A percentile compares a stretch with the other conserved stretches of the same genome.
These are phyloP conservation scores for Hydnum rufescens DNA, from an alignment of 768 basidiomycete species.

Conservation along the genomic window DNA sequence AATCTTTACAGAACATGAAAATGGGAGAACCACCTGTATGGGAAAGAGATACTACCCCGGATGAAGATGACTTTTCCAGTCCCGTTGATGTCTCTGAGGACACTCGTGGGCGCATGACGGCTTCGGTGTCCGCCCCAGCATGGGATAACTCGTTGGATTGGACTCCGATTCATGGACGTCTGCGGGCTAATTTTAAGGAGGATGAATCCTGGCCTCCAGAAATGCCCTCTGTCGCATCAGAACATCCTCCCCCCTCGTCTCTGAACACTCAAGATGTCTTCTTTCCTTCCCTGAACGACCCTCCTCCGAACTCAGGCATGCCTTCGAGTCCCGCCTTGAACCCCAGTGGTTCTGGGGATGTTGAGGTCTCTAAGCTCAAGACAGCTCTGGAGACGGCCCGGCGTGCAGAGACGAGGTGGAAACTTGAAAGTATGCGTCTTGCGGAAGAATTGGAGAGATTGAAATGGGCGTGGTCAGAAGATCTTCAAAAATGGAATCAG, in stretches of 20 bases:
- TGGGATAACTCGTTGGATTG: not conserved
- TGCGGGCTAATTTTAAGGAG: too few species aligned
- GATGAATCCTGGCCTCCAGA: not conserved
- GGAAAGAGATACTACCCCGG: too few species aligned
- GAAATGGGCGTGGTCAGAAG: not conserved
- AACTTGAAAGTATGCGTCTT: not conserved
- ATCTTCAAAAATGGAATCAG: not conserved
- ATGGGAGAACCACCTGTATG: too few species aligned
- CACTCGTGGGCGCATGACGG: too few species aligned
- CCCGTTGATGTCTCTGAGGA: too few species aligned
- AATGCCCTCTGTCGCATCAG: not conserved
- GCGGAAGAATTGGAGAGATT: not conserved
- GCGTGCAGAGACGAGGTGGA: not conserved
- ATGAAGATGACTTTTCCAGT: too few species aligned
- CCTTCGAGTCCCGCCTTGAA: not conserved
- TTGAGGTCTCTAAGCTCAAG: not conserved
- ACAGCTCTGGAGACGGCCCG: not conserved
- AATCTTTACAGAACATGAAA: too few species aligned
- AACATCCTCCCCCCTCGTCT: not conserved
- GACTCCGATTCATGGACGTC: too few species aligned
- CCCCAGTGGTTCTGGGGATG: not conserved
- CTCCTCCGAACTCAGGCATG: not conserved
- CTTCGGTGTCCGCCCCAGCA: not conserved
- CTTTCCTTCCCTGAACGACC: not conserved
- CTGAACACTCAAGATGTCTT: not conserved